Evolutionary conservation across 495 filamentous ascomycete genomes (phyloP).

Genomic region (Hypomontagnella monticulosa): DNA sequence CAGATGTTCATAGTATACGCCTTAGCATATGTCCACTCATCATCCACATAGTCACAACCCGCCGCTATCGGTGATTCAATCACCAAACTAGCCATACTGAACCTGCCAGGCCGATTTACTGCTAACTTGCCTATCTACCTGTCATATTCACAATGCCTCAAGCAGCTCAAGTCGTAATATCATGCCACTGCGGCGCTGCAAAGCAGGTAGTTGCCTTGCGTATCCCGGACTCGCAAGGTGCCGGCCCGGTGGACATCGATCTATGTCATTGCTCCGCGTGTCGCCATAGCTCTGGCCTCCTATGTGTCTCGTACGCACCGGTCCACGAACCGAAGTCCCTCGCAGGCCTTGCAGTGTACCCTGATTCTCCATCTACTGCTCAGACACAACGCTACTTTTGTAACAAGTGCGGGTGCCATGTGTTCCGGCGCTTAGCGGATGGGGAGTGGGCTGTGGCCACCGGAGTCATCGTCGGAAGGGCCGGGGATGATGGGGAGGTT

Average conservation of each 20-base stretch:
- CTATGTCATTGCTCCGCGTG: conserved; percentile 75
- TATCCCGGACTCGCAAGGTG: conserved; percentile 29
- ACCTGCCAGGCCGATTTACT: neutral
- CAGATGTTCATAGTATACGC: too few species aligned
- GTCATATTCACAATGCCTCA: neutral
- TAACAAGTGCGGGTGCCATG: conserved; percentile 71
- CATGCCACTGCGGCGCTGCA: conserved; percentile 67
- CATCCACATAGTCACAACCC: too few species aligned
- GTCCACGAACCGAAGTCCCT: conserved; percentile 45
- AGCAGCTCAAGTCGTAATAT: conserved; percentile 39
- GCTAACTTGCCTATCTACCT: neutral
- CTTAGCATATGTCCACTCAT: too few species aligned
- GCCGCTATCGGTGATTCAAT: too few species aligned
- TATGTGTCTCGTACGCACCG: conserved; percentile 64
- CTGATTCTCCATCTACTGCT: conserved; percentile 30
- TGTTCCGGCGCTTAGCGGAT: conserved; percentile 53
- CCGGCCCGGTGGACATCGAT: conserved; percentile 40
- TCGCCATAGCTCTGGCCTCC: conserved; percentile 66
- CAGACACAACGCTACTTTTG: conserved; percentile 67
- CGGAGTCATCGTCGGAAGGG: conserved; percentile 38
- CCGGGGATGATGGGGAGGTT: neutral
- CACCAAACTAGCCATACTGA: too few species aligned
- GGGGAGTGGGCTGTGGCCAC: conserved; percentile 48
- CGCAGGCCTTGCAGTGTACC: conserved; percentile 57
- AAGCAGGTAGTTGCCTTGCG: conserved; percentile 54